These are phyloP conservation scores for Tinospora cordifolia DNA, from an alignment of 164 flowering plant species.

Conservation along the genomic window DNA sequence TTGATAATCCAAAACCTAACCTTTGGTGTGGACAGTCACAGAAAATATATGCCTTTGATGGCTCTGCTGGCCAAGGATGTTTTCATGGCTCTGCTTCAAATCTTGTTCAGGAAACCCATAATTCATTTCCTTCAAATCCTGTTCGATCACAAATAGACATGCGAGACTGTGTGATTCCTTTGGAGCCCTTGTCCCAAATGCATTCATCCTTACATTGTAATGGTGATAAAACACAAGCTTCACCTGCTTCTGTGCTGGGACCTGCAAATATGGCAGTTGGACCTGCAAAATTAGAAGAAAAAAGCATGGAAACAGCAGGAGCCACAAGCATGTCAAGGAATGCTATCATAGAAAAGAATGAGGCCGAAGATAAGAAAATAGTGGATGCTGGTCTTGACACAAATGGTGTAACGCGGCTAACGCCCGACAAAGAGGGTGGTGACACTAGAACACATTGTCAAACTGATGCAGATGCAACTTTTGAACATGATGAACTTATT, in stretches of 20 bases:
- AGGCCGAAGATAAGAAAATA: slow-evolving; percentile 12
- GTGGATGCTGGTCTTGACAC: slow-evolving; percentile 15
- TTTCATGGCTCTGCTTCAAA: slow-evolving; percentile 30
- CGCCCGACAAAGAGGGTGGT: slow-evolving; percentile 20
- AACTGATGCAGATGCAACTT: slow-evolving; percentile 15
- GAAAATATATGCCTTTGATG: slow-evolving; percentile 41
- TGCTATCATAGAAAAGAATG: slow-evolving; percentile 15
- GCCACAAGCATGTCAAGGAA: slow-evolving; percentile 16
- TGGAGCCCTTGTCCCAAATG: slow-evolving; percentile 17
- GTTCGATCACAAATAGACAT: slow-evolving; percentile 23
- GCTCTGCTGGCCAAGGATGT: slow-evolving; percentile 39
- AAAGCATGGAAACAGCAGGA: slow-evolving; percentile 14
- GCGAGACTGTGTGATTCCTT: slow-evolving; percentile 14
- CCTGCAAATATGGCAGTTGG: slow-evolving; percentile 17
- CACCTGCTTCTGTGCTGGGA: slow-evolving; percentile 17
- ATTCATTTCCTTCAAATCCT: slow-evolving; percentile 23
- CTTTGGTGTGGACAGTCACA: slow-evolving; percentile 44
- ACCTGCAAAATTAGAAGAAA: slow-evolving; percentile 20
- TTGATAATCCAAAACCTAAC: slow-evolving; percentile 46
- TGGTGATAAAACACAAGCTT: slow-evolving; percentile 23
- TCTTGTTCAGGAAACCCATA: slow-evolving; percentile 27
- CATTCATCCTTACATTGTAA: slow-evolving; percentile 21
- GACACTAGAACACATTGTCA: slow-evolving; percentile 21
- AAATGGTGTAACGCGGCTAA: slow-evolving; percentile 16
- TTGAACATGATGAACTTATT: slow-evolving; percentile 26